Evolutionary conservation across 1,284 basidiomycete genomes (phyloP), one percentile per base, ranked within the genome.

Genomic region (Leucoagaricus sp.): DNA sequence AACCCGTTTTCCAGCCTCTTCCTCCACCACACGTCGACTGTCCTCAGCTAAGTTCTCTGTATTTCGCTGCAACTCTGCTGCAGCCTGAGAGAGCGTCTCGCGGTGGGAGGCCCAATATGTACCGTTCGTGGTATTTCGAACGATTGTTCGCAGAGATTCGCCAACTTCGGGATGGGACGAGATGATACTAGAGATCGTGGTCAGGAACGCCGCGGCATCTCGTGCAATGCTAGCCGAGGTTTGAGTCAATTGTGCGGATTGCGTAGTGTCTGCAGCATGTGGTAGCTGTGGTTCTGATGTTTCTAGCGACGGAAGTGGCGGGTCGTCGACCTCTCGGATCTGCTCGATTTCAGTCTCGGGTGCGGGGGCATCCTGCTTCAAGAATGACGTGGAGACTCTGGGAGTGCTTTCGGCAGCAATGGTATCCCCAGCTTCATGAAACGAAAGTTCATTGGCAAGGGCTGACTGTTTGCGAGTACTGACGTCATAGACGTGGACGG

Each of bases 111-210:
- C 68, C 87, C 86, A 91, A 64, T 91, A 91, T 13, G 76, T 72
- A 19, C 88, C 89, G 51, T 75, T 81, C 3, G 79, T 75, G 7
- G 85, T 75, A 62, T 90, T 88, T 52, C 74, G 73, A 34, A 85
- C 65, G 42, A 91, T 80, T 63, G 81, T 85, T 52, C 81, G 83
- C 53, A 91, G 65, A 36, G 79, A 79, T 58, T 87, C 85, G 1
- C 85, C 81, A 10, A 91, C 69, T 61, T 91, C 88, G 2, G 89
- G 89, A 63, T 91, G 87, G 7, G 80, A 69, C 0, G 79, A 71
- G 46, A 91, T 70, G 23, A 84, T 75, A 19, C 66, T 72, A 33
- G 78, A 80, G 51, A 90, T 66, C 2, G 76, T 76, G 45, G 75
- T 76, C 56, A 91, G 70, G 28, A 91, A 73, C 1, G 76, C 67